Conservation (phyloP, 495 filamentous ascomycete genomes). For the Lasiosphaeria miniovina region DNA sequence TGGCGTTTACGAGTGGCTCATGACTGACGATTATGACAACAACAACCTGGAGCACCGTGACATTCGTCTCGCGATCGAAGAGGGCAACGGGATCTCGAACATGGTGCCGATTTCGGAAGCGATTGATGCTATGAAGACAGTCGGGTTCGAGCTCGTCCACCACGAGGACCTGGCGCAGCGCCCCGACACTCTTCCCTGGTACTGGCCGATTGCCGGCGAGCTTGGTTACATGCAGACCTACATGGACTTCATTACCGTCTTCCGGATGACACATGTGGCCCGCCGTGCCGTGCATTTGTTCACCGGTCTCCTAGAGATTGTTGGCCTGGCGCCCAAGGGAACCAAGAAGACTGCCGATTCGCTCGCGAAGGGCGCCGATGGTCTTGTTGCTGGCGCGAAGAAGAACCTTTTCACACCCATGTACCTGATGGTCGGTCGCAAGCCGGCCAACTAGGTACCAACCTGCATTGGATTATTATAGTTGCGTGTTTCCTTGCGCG, state of each 20-base stretch:
- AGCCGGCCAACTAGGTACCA: conserved; percentile 54
- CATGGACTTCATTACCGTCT: conserved; percentile 79
- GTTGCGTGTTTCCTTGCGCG: conserved; percentile 16
- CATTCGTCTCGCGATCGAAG: conserved; percentile 93
- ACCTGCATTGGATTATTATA: neutral
- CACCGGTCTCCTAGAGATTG: conserved; percentile 71
- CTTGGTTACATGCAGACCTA: conserved; percentile 77
- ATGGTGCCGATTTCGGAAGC: conserved; percentile 91
- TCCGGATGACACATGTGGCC: conserved; percentile 87
- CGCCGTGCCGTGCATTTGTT: conserved; percentile 73
- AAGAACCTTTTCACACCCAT: conserved; percentile 97
- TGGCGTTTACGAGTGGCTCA: conserved; percentile 98
- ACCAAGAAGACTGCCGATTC: conserved; percentile 96
- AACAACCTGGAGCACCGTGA: conserved; percentile 80
- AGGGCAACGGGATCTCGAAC: conserved; percentile 96
- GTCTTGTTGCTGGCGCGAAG: conserved; percentile 83
- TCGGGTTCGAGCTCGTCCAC: conserved; percentile 80
- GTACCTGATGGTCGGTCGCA: conserved; percentile 97
- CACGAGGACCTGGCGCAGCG: conserved; percentile 90
- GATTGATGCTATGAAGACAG: conserved; percentile 78
- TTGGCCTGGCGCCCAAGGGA: conserved; percentile 73
- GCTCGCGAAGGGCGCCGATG: conserved; percentile 78
- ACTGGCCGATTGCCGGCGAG: conserved; percentile 81
- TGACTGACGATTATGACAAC: conserved; percentile 96
- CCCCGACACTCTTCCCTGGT: conserved; percentile 80